Evolutionary conservation across 2,329 filamentous ascomycete species (phyloP).

Genomic region (Aulographum hederae): DNA sequence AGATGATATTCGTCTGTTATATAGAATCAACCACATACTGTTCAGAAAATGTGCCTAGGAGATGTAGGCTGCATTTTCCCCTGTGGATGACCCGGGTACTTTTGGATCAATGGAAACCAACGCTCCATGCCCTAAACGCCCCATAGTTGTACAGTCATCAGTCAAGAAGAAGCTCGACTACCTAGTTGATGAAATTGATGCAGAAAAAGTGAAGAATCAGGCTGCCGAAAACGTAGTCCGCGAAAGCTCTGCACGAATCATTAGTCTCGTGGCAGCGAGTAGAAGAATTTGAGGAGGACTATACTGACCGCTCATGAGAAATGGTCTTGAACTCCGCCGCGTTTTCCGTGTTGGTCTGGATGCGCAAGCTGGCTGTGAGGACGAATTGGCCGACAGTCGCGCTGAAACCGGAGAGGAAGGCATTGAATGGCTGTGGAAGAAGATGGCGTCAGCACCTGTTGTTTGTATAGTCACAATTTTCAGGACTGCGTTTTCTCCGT

Average conservation of each 20-base stretch:
- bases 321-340: slow-evolving; percentile 58
- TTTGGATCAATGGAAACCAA: no score
- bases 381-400: slow-evolving; percentile 96
- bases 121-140: no score
- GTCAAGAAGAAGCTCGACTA: no score
- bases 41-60: no score
- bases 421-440: slow-evolving; percentile 97
- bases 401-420: slow-evolving; percentile 87
- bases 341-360: slow-evolving; percentile 78
- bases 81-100: no score
- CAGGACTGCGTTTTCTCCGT: slow-evolving; percentile 1
- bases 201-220: slow-evolving; percentile 97
- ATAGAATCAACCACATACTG: no score
- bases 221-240: slow-evolving; percentile 89
- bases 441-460: no score
- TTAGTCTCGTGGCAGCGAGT: slow-evolving; percentile 7
- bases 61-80: no score
- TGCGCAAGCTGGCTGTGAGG: slow-evolving; percentile 72
- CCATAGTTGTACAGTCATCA: no score
- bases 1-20: no score
- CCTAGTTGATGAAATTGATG: slow-evolving; percentile 95
- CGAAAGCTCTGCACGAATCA: slow-evolving; percentile 55
- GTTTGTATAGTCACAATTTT: no score
- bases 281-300: no score
- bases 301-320: slow-evolving; percentile 65